Evolutionary conservation across 352 stramenopile genomes (phyloP).

Genomic region (Phytophthora chlamydospora): DNA sequence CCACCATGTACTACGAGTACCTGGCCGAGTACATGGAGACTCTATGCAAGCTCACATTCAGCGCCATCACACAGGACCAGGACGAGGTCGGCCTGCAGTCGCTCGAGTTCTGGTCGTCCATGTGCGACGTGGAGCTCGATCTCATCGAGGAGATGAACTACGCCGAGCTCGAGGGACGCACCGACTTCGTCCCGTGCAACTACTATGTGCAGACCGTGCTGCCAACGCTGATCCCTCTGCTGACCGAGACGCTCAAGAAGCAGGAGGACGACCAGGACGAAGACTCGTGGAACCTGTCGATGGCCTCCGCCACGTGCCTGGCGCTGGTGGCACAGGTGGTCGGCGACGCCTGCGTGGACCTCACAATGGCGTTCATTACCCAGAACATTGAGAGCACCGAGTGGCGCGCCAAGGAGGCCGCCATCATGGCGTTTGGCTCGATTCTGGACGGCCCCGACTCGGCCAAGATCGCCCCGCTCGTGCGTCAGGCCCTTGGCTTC

Average conservation of each 20-base stretch:
- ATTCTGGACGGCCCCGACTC: conserved; percentile 94
- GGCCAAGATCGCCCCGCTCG: conserved; percentile 91
- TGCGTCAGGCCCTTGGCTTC: conserved; percentile 94
- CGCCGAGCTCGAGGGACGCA: conserved; percentile 57
- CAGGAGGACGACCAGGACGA: conserved; percentile 96
- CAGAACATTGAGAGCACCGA: conserved; percentile 94
- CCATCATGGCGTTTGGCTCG: conserved; percentile 97
- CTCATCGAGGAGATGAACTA: conserved; percentile 93
- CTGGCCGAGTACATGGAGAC: conserved; percentile 96
- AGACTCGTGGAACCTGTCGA: conserved; percentile 94
- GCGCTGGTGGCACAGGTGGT: conserved; percentile 93
- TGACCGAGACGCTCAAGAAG: conserved; percentile 94
- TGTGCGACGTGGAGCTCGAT: conserved; percentile 96
- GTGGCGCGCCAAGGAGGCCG: conserved; percentile 95
- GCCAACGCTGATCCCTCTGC: conserved; percentile 88
- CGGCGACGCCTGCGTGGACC: conserved; percentile 90
- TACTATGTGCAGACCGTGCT: conserved; percentile 92
- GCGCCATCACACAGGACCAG: conserved; percentile 93
- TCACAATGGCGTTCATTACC: conserved; percentile 95
- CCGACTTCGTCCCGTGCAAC: conserved; percentile 75
- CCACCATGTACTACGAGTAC: conserved; percentile 97
- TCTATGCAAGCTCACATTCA: conserved; percentile 96
- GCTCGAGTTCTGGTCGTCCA: conserved; percentile 98
- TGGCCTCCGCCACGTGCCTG: conserved; percentile 94
- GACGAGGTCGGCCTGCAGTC: conserved; percentile 93